Percentiles rank a stretch among this genome's conserved stretches.
Evolutionary conservation across 2,329 filamentous ascomycete genomes (phyloP).

Genomic region (Neocatenulostroma microsporum): DNA sequence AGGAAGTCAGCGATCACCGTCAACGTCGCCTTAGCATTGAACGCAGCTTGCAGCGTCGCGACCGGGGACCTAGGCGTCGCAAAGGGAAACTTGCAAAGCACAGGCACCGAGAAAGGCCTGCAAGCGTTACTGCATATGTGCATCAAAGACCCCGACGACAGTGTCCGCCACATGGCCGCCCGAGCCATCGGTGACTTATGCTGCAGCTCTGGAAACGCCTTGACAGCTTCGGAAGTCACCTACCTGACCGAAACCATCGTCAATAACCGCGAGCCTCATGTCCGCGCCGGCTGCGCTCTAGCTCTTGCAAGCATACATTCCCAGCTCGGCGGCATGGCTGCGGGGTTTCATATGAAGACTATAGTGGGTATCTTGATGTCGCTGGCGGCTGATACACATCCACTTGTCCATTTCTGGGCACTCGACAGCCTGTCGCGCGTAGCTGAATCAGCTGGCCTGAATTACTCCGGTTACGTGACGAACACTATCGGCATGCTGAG

Average conservation of each 20-base stretch:
- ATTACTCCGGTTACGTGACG: conserved; percentile 83
- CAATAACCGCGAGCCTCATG: conserved; percentile 83
- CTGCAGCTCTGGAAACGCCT: conserved; percentile 72
- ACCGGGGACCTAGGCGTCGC: conserved; percentile 69
- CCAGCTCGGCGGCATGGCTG: conserved; percentile 97
- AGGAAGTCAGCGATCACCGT: conserved; percentile 85
- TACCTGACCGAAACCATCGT: conserved; percentile 91
- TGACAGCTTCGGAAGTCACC: conserved; percentile 85
- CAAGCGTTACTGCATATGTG: conserved; percentile 66
- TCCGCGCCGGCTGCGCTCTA: conserved; percentile 87
- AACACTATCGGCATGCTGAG: conserved; percentile 89
- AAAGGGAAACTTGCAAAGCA: conserved; percentile 63
- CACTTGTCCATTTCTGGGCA: conserved; percentile 93
- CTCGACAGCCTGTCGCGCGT: conserved; percentile 79
- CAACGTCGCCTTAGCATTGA: conserved; percentile 75
- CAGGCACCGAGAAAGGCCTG: conserved; percentile 66
- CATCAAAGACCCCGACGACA: conserved; percentile 74
- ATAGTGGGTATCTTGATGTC: conserved; percentile 99
- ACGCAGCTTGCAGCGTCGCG: conserved; percentile 74
- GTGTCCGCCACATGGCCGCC: conserved; percentile 76
- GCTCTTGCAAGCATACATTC: conserved; percentile 89
- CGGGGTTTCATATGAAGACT: conserved; percentile 90
- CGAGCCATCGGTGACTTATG: conserved; percentile 81
- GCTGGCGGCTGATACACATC: conserved; percentile 88
- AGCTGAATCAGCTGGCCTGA: conserved; percentile 84